These are phyloP conservation scores for Elongisporangium prolatum DNA, from an alignment of 352 stramenopile genomes.

Conservation along the genomic window DNA sequence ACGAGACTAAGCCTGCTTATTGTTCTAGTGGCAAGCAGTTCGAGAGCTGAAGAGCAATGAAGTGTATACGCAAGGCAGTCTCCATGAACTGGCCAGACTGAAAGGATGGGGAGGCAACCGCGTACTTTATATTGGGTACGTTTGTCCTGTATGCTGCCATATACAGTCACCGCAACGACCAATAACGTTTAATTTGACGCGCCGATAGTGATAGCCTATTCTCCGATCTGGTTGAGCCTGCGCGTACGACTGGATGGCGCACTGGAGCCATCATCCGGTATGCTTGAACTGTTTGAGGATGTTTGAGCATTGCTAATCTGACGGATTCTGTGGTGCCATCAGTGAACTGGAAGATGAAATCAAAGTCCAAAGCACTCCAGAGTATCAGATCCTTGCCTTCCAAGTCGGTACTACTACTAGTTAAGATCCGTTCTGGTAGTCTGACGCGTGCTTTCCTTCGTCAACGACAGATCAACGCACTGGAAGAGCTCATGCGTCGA, in stretches of 20 bases:
- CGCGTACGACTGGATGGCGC: slow-evolving; percentile 90
- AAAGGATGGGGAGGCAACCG: slow-evolving; percentile 68
- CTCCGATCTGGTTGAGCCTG: slow-evolving; percentile 92
- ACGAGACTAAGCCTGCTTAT: background rate
- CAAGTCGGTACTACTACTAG: slow-evolving; percentile 18
- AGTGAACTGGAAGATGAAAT: slow-evolving; percentile 88
- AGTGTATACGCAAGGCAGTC: slow-evolving; percentile 81
- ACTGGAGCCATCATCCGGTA: slow-evolving; percentile 91
- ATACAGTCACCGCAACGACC: background rate
- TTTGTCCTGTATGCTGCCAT: background rate
- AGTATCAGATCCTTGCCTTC: slow-evolving; percentile 64
- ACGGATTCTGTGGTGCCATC: background rate
- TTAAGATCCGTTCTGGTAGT: no score
- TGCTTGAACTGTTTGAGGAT: slow-evolving; percentile 1
- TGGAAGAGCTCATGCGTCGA: slow-evolving; percentile 63
- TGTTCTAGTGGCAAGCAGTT: slow-evolving; percentile 59
- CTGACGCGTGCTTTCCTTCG: background rate
- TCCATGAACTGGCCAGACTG: slow-evolving; percentile 51
- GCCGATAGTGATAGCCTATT: slow-evolving; percentile 88
- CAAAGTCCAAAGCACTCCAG: slow-evolving; percentile 42
- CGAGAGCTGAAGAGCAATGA: slow-evolving; percentile 45
- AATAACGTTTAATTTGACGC: background rate
- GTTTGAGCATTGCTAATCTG: no score
- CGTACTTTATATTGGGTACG: slow-evolving; percentile 91
- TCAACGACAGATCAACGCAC: slow-evolving; percentile 34